Evolutionary conservation across 208 protist species (phyloP).

Genomic region (Novymonas esmeraldas): DNA sequence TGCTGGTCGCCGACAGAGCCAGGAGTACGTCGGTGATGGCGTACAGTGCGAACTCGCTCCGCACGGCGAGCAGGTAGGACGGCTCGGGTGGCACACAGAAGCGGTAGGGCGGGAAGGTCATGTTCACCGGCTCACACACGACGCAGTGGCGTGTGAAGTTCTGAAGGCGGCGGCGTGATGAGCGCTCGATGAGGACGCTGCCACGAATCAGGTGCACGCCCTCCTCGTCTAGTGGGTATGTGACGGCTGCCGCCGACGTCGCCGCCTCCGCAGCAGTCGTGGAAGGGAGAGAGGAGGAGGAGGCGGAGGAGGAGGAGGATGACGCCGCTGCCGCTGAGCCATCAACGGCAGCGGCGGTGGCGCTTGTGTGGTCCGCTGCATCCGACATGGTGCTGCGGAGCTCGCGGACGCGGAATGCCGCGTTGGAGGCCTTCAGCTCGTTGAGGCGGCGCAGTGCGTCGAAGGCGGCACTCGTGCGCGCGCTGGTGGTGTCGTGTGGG

Average conservation of each 20-base stretch:
- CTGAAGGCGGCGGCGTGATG: conserved; percentile 53
- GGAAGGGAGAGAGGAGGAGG: neutral
- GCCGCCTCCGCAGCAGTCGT: neutral
- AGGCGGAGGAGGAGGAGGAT: neutral
- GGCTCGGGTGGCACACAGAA: conserved; percentile 85
- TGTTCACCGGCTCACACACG: conserved; percentile 35
- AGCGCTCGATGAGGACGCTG: conserved; percentile 69
- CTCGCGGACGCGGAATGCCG: conserved; percentile 28
- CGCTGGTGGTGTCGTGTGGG: conserved; percentile 37
- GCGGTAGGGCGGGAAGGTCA: conserved; percentile 65
- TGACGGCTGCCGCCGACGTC: conserved; percentile 6
- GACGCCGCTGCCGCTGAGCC: neutral
- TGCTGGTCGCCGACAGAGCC: conserved; percentile 56
- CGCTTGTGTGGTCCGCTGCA: neutral
- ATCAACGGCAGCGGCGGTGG: neutral
- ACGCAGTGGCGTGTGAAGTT: conserved; percentile 68
- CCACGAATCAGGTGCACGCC: conserved; percentile 42
- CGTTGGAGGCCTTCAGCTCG: conserved; percentile 38
- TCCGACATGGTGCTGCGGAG: conserved; percentile 27
- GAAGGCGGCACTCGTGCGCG: conserved; percentile 65
- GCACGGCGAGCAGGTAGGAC: conserved; percentile 61
- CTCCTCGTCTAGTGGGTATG: conserved; percentile 24
- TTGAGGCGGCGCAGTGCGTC: conserved; percentile 57
- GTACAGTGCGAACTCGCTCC: conserved; percentile 56
- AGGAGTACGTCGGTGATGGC: conserved; percentile 75